phyloP scores from a whole-genome alignment of 1,284 basidiomycete genomes.

The Ustanciosporium gigantosporum region DNA sequence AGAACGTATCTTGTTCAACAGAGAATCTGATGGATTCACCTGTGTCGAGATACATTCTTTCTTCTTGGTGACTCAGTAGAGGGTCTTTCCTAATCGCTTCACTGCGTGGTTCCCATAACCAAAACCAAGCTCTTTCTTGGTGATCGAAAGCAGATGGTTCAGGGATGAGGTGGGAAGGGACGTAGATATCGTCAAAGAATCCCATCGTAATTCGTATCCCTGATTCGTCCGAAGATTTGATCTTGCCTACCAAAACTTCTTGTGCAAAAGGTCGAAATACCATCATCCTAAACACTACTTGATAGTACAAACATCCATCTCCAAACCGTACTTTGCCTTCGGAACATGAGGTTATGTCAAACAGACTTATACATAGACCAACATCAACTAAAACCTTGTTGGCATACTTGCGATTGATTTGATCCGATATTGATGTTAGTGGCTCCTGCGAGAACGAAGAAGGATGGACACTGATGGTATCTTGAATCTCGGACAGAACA shows the following conservation, averaged over 20 bases:
- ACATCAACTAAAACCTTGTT: conserved; percentile 90
- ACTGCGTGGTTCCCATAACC: conserved; percentile 60
- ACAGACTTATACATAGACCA: conserved; percentile 84
- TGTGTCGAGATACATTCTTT: conserved; percentile 82
- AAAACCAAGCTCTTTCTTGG: conserved; percentile 62
- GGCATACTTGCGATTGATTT: conserved; percentile 89
- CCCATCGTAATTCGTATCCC: conserved; percentile 73
- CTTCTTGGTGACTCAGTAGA: conserved; percentile 61
- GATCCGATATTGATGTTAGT: conserved; percentile 74
- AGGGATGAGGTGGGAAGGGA: conserved; percentile 70
- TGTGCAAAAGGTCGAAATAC: conserved; percentile 89
- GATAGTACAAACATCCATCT: conserved; percentile 92
- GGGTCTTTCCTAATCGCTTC: conserved; percentile 46
- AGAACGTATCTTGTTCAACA: conserved; percentile 84
- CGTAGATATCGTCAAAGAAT: conserved; percentile 93
- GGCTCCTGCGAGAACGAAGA: conserved; percentile 73
- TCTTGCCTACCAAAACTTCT: conserved; percentile 85
- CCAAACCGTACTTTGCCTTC: conserved; percentile 93
- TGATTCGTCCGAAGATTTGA: conserved; percentile 73
- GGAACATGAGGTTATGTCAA: conserved; percentile 80
- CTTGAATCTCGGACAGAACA: conserved; percentile 62
- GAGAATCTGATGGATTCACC: conserved; percentile 83
- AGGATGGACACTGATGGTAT: conserved; percentile 79
- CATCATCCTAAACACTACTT: conserved; percentile 86
- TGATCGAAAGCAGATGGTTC: conserved; percentile 73